A percentile compares a stretch with the other conserved stretches of the same genome.
Evolutionary conservation across 2,329 filamentous ascomycete species (phyloP).

Genomic region (Colletotrichum noveboracense): DNA sequence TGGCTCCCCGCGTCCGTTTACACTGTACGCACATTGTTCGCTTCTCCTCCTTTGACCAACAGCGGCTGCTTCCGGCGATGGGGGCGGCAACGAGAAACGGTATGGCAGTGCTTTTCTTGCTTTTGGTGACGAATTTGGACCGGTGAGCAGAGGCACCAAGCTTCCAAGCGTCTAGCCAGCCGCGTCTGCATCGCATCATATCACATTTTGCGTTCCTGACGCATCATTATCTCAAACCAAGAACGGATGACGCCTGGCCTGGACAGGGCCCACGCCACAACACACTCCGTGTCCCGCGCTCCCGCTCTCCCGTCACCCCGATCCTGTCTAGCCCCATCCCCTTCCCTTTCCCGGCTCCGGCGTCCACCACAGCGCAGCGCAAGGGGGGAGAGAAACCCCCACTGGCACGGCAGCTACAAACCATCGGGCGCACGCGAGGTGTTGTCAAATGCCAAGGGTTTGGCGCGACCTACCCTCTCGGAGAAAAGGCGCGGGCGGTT

Average conservation of each 20-base stretch:
- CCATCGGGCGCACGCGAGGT: background rate
- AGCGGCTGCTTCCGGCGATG: background rate
- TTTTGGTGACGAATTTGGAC: background rate
- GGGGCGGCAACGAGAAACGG: background rate
- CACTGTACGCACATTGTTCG: background rate
- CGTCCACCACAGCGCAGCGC: background rate
- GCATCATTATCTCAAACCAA: background rate
- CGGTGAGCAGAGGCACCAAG: background rate
- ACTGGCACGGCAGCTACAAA: background rate
- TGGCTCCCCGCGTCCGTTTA: background rate
- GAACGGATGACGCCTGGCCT: background rate
- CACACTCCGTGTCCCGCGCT: background rate
- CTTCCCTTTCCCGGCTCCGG: background rate
- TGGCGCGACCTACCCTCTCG: background rate
- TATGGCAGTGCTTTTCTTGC: background rate
- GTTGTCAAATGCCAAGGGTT: background rate
- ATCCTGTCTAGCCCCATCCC: background rate
- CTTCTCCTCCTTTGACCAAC: background rate
- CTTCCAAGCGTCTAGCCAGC: background rate
- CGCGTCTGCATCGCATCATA: background rate
- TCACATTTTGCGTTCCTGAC: conserved; percentile 1
- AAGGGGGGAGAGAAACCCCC: background rate
- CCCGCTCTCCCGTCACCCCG: background rate
- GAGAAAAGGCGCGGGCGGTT: background rate
- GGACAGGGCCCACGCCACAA: conserved; percentile 4